Conservation (phyloP, 2,329 filamentous ascomycete genomes). For the Diaporthe sp. region DNA sequence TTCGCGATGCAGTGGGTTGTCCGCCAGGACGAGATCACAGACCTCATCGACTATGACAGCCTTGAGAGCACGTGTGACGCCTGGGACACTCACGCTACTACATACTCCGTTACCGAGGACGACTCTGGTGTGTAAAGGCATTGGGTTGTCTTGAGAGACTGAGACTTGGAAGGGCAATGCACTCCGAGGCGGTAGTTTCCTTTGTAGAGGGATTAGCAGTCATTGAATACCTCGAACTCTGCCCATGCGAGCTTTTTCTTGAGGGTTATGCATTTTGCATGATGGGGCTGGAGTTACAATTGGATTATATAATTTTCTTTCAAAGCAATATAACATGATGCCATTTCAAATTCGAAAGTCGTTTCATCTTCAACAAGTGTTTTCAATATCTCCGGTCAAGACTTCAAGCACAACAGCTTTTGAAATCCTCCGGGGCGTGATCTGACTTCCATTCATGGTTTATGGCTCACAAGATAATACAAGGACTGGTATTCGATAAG, state of each 20-base stretch:
- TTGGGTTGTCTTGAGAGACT: neutral
- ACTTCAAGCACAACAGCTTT: neutral
- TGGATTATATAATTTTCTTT: neutral
- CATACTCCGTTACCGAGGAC: slow-evolving; percentile 40
- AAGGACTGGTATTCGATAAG: no score
- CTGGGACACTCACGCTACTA: slow-evolving; percentile 44
- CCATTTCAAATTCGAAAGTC: neutral
- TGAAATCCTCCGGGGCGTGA: neutral
- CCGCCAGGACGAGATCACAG: slow-evolving; percentile 43
- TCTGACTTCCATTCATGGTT: no score
- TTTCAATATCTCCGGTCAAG: neutral
- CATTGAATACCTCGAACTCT: neutral
- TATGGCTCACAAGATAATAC: no score
- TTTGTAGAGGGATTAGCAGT: neutral
- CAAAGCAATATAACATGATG: neutral
- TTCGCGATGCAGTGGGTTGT: slow-evolving; percentile 64
- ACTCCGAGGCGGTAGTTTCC: neutral
- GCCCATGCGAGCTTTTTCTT: neutral
- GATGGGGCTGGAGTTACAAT: neutral
- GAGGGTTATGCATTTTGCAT: neutral
- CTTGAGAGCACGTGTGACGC: slow-evolving; percentile 44
- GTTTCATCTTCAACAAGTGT: neutral
- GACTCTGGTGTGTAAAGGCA: slow-evolving; percentile 46
- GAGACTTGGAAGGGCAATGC: neutral
- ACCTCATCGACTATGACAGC: slow-evolving; percentile 37